Conservation (phyloP, 768 basidiomycete species). For the Wakefieldia striispora region DNA sequence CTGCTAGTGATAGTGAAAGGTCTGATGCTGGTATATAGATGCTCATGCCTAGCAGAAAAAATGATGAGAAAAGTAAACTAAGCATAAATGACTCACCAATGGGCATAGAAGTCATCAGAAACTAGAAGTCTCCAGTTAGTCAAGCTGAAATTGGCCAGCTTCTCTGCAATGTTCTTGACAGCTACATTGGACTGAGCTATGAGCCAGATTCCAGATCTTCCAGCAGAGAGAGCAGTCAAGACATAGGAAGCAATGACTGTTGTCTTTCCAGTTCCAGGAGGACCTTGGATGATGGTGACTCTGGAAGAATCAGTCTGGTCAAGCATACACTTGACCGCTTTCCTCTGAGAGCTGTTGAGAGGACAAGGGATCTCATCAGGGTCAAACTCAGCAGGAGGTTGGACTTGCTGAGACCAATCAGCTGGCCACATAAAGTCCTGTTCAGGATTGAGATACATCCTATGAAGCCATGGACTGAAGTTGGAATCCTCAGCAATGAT, state of each 20-base stretch:
- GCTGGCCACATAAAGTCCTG: slow-evolving; percentile 38
- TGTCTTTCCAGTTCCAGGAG: slow-evolving; percentile 73
- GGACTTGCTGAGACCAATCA: slow-evolving; percentile 24
- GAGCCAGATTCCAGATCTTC: slow-evolving; percentile 64
- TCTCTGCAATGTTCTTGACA: slow-evolving; percentile 87
- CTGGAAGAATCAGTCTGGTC: slow-evolving; percentile 31
- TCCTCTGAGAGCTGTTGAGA: slow-evolving; percentile 40
- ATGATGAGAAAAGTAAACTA: neutral
- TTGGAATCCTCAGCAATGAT: slow-evolving; percentile 23
- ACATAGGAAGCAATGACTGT: slow-evolving; percentile 70
- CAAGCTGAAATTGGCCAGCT: slow-evolving; percentile 56
- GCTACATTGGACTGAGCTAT: slow-evolving; percentile 85
- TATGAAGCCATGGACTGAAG: slow-evolving; percentile 38
- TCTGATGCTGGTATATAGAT: slow-evolving; percentile 55
- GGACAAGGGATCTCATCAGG: slow-evolving; percentile 21
- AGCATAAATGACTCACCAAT: slow-evolving; percentile 49
- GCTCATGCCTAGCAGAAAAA: slow-evolving; percentile 66
- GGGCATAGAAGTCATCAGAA: slow-evolving; percentile 62
- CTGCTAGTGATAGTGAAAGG: slow-evolving; percentile 52
- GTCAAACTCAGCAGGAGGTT: slow-evolving; percentile 17
- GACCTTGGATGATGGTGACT: slow-evolving; percentile 43
- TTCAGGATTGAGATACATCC: slow-evolving; percentile 32
- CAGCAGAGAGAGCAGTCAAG: slow-evolving; percentile 39
- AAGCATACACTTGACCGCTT: slow-evolving; percentile 39
- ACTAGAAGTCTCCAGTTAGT: slow-evolving; percentile 64